phyloP scores from a whole-genome alignment of 495 filamentous ascomycete species.

The Penicillium simplicissimum region DNA sequence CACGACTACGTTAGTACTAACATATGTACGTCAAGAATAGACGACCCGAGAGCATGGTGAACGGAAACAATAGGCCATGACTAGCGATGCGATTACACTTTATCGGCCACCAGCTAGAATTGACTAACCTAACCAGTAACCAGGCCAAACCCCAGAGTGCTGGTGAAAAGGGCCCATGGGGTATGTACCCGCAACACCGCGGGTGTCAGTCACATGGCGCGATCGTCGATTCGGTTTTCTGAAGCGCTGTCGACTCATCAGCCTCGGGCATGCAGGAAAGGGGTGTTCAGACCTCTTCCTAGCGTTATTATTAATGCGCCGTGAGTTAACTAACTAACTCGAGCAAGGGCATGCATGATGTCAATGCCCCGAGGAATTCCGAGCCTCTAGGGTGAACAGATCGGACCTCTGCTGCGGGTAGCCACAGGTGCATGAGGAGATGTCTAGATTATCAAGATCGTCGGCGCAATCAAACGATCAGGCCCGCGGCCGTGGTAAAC shows the following conservation, averaged over 20 bases:
- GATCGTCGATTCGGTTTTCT: conserved; percentile 10
- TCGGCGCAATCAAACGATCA: neutral
- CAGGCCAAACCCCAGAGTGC: neutral
- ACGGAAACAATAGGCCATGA: neutral
- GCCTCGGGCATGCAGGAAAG: conserved; percentile 8
- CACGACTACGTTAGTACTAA: neutral
- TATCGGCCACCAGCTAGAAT: neutral
- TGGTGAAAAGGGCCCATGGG: neutral
- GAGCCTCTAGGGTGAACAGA: neutral
- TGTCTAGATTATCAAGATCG: neutral
- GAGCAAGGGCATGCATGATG: conserved; percentile 5
- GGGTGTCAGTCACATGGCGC: conserved; percentile 15
- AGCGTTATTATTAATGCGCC: conserved; percentile 7
- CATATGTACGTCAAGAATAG: neutral
- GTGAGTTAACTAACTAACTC: no score
- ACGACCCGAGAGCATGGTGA: neutral
- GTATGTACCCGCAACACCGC: neutral
- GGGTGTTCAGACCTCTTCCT: conserved; percentile 4
- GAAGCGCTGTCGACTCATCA: conserved; percentile 6
- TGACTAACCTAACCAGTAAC: neutral
- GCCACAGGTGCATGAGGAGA: neutral
- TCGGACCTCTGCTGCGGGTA: neutral
- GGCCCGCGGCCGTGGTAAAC: neutral
- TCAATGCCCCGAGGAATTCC: conserved; percentile 6
- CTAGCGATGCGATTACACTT: conserved; percentile 1